These are phyloP conservation scores for Ophidiomyces ophidiicola DNA, from an alignment of 2,329 filamentous ascomycete species.

Conservation along the genomic window DNA sequence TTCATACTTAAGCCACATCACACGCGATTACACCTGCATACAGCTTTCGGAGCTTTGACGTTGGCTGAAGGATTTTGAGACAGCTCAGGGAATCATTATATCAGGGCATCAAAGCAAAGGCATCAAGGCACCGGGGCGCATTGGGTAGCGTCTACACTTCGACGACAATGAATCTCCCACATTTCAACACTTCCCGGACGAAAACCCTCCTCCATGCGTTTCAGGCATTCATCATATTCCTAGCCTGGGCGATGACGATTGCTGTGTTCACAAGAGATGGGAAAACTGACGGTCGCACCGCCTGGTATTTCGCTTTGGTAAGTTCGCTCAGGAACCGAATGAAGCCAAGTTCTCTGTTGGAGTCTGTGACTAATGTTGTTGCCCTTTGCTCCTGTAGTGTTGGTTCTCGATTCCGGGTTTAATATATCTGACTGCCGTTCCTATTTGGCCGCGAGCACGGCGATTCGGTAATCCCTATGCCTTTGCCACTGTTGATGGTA, in stretches of 20 bases:
- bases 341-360: neutral
- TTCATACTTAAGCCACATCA: too few species aligned
- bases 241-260: slow-evolving; percentile 46
- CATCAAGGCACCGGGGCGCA: neutral
- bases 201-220: slow-evolving; percentile 45
- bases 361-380: slow-evolving; percentile 3
- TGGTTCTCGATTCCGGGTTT: slow-evolving; percentile 47
- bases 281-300: slow-evolving; percentile 42
- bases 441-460: slow-evolving; percentile 47
- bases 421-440: slow-evolving; percentile 48
- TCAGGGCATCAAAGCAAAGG: neutral
- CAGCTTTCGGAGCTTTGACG: too few species aligned
- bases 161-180: slow-evolving; percentile 13
- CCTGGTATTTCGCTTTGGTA: slow-evolving; percentile 48
- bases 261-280: slow-evolving; percentile 46
- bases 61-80: too few species aligned
- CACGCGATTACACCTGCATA: too few species aligned
- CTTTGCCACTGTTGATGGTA: slow-evolving; percentile 43
- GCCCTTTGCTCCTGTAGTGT: slow-evolving; percentile 37
- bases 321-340: slow-evolving; percentile 16
- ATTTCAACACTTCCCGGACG: slow-evolving; percentile 27
- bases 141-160: neutral
- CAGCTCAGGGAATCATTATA: neutral
- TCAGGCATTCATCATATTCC: slow-evolving; percentile 46
- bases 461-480: slow-evolving; percentile 50